Percentiles rank a stretch among this genome's conserved stretches.
phyloP scores from a whole-genome alignment of 169 alveolate genomes.

The Plasmodium malariae region DNA sequence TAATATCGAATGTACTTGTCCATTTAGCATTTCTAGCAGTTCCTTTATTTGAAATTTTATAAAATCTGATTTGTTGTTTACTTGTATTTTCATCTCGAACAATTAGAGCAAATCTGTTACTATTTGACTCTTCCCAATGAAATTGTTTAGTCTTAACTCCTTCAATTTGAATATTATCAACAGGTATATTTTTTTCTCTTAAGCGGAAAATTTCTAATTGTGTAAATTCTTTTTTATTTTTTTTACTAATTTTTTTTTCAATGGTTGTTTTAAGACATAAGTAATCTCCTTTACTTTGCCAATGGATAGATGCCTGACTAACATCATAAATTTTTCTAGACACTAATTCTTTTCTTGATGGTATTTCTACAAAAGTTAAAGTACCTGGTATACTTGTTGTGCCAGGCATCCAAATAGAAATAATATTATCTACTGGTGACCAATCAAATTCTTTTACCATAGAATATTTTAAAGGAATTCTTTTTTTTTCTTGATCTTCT shows the following conservation, averaged over 20 bases:
- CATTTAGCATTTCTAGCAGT: slow-evolving; percentile 82
- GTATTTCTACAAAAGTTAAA: slow-evolving; percentile 88
- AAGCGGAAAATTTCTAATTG: slow-evolving; percentile 92
- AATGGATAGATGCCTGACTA: slow-evolving; percentile 89
- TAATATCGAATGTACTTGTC: slow-evolving; percentile 85
- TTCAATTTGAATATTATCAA: slow-evolving; percentile 91
- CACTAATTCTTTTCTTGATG: slow-evolving; percentile 89
- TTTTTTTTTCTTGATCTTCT: slow-evolving; percentile 85
- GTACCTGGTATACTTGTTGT: slow-evolving; percentile 92
- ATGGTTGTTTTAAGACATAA: slow-evolving; percentile 91
- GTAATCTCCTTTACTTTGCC: slow-evolving; percentile 93
- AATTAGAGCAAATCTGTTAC: slow-evolving; percentile 91
- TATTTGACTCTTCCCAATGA: slow-evolving; percentile 89
- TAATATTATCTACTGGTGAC: slow-evolving; percentile 93
- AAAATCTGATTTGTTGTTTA: slow-evolving; percentile 89
- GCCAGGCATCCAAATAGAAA: slow-evolving; percentile 91
- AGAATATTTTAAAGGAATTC: slow-evolving; percentile 89
- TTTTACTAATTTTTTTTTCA: slow-evolving; percentile 90
- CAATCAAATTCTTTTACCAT: slow-evolving; percentile 90
- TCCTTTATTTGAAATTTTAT: slow-evolving; percentile 90
- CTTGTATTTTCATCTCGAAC: slow-evolving; percentile 91
- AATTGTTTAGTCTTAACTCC: slow-evolving; percentile 91
- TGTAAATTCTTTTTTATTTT: slow-evolving; percentile 88
- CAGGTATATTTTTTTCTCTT: slow-evolving; percentile 92
- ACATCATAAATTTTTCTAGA: slow-evolving; percentile 92